phyloP scores from a whole-genome alignment of 805 yeast species.

The Ogataea trehalophila region DNA sequence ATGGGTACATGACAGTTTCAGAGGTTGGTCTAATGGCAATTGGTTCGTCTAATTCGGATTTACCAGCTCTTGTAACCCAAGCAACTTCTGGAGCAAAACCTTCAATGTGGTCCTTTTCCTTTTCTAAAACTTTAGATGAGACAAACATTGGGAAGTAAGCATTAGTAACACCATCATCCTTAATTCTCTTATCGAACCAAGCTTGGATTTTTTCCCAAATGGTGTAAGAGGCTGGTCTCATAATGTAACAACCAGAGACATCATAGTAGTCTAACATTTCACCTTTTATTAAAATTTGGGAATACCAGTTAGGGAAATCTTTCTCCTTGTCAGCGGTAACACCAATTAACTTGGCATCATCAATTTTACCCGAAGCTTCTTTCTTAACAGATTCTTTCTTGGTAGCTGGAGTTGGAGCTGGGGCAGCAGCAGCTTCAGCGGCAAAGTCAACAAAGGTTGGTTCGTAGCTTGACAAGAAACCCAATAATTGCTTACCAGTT shows the following conservation, averaged over 20 bases:
- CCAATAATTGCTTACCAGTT: constrained; percentile 41
- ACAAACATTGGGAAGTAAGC: constrained; percentile 99
- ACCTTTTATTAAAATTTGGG: constrained; percentile 92
- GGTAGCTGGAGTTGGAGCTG: constrained; percentile 34
- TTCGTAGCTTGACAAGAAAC: constrained; percentile 49
- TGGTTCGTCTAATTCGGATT: constrained; percentile 92
- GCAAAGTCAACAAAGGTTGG: constrained; percentile 50
- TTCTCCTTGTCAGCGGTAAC: constrained; percentile 88
- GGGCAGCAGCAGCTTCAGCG: constrained; percentile 37
- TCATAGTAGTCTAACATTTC: constrained; percentile 99
- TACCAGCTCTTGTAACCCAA: constrained; percentile 98
- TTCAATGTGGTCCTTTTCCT: constrained; percentile 97
- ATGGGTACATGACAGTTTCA: constrained; percentile 99
- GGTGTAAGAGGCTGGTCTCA: constrained; percentile 91
- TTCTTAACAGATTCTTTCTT: constrained; percentile 24
- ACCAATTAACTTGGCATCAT: constrained; percentile 89
- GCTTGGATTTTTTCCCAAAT: constrained; percentile 93
- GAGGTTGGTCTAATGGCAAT: constrained; percentile 99
- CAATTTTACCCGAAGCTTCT: constrained; percentile 48
- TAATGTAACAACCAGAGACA: constrained; percentile 96
- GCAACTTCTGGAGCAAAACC: constrained; percentile 99
- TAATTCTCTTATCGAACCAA: constrained; percentile 79
- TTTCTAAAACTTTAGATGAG: constrained; percentile 85
- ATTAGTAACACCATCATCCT: constrained; percentile 85
- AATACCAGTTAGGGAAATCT: constrained; percentile 97